These are phyloP conservation scores for Acanthamoeba triangularis DNA, from an alignment of 208 protist genomes.

Conservation along the genomic window DNA sequence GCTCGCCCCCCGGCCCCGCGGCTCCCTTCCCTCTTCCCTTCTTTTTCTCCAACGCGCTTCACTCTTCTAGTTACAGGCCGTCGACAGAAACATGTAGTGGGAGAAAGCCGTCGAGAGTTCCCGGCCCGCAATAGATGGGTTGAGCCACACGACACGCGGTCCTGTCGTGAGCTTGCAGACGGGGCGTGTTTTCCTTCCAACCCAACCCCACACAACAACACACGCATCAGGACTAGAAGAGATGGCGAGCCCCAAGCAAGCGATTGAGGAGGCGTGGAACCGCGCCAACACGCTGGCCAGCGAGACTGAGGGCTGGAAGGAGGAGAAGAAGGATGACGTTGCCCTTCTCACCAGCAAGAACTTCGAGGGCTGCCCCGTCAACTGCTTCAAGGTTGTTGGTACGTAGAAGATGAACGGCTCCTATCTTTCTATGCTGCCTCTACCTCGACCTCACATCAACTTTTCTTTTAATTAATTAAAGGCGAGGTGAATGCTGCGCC, in stretches of 20 bases:
- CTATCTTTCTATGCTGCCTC: too few relatives aligned
- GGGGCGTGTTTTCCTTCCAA: background rate
- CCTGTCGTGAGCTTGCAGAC: too few relatives aligned
- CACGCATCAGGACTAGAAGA: background rate
- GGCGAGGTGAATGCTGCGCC: background rate
- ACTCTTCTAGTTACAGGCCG: too few relatives aligned
- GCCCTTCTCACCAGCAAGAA: slow-evolving; percentile 11
- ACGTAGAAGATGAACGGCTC: background rate
- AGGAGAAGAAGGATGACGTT: slow-evolving; percentile 41
- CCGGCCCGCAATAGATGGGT: too few relatives aligned
- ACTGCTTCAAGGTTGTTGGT: slow-evolving; percentile 2
- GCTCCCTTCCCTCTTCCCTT: too few relatives aligned
- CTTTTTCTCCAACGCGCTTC: too few relatives aligned
- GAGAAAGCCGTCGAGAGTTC: too few relatives aligned
- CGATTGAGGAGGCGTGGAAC: background rate
- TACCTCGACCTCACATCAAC: background rate
- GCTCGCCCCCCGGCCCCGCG: too few relatives aligned
- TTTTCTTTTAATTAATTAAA: background rate
- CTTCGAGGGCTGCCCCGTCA: background rate
- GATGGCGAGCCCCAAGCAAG: slow-evolving; percentile 9
- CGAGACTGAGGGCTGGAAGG: background rate
- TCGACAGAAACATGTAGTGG: too few relatives aligned
- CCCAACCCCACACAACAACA: background rate
- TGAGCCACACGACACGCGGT: too few relatives aligned
- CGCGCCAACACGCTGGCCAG: background rate